Base-by-base conservation (phyloP, 371 early-diverging fungal species). In the Saksenaea oblongispora region DNA sequence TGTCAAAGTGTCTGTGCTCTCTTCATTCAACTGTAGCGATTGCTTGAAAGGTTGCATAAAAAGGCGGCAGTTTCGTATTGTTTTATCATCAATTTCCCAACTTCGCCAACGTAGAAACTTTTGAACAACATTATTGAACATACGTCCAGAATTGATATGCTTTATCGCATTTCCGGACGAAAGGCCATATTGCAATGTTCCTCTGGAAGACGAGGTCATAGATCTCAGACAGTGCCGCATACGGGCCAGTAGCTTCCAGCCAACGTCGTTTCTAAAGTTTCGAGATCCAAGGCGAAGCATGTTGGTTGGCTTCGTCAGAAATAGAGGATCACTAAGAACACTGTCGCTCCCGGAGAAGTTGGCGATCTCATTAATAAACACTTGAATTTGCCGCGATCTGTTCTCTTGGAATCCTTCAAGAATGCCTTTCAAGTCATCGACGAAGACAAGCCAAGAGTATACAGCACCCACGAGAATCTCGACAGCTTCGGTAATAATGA, bases 161-260 rank as follows among this genome's bases (percentile, higher is more conserved):
- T 79, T 70, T 17, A 83, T 56, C 13, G 75, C 75, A 22, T 62
- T 37, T 26, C 75, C 73, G 11, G 73, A 73, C 3, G 85, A 83
- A 9, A 88, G 71, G 8, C 68, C 54, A 17, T 73, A 72, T 28
- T 89, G 86, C 1, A 88, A 63, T 34, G 67, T 69, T 15, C 77
- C 79, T 8, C 75, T 69, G 9, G 61, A 65, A 3, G 68, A 59
- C 22, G 65, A 18, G 7, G 81, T 75, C 79, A 87, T 81, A 1
- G 65, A 59, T 0, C 86, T 73, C 59, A 87, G 72, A 57, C 87
- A 87, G 63, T 89, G 87, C 9, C 93, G 78, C 66, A 93, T 79
- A 37, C 90, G 86, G 3, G 83, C 84, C 5, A 94, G 64, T 1
- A 94, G 58, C 61, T 91, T 93, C 95, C 95, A 94, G 14, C 91